Evolutionary conservation across 768 basidiomycete genomes (phyloP).

Genomic region (Kwoniella europaea): DNA sequence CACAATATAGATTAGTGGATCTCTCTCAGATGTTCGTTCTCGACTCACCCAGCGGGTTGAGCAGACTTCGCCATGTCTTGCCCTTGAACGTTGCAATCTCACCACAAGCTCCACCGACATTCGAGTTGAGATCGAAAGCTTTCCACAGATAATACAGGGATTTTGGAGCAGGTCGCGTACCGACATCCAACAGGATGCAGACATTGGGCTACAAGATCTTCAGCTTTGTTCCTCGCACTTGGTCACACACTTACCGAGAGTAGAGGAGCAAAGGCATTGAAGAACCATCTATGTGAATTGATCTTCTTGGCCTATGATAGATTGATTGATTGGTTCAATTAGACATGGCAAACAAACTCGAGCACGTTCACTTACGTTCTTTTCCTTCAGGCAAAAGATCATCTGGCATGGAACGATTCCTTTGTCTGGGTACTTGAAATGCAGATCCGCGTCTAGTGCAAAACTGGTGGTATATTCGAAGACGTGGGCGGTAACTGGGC

Average conservation of each 20-base stretch:
- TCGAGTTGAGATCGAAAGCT: constrained; percentile 70
- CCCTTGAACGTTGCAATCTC: constrained; percentile 94
- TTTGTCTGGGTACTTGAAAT: constrained; percentile 63
- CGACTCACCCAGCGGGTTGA: constrained; percentile 71
- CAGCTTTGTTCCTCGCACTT: constrained; percentile 2
- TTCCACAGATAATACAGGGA: constrained; percentile 96
- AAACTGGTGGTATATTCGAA: constrained; percentile 69
- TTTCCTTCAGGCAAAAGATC: constrained; percentile 71
- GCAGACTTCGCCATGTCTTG: constrained; percentile 75
- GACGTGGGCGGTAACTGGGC: constrained; percentile 79
- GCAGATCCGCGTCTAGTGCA: constrained; percentile 55
- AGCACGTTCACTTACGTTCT: constrained; percentile 62
- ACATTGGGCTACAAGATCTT: constrained; percentile 73
- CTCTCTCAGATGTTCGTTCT: background rate
- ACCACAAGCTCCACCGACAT: constrained; percentile 92
- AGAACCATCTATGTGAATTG: constrained; percentile 96
- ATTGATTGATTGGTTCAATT: too few species aligned
- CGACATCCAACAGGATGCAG: constrained; percentile 89
- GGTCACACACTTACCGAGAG: constrained; percentile 66
- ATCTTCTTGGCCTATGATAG: constrained; percentile 81
- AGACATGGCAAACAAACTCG: too few species aligned
- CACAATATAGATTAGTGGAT: background rate
- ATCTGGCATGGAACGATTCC: constrained; percentile 94
- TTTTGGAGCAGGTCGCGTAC: constrained; percentile 83
- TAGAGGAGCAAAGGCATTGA: constrained; percentile 86